Percentiles rank a stretch among this genome's conserved stretches.
Evolutionary conservation across 1,284 basidiomycete species (phyloP).

Genomic region (Lignosus rhinocerotis): DNA sequence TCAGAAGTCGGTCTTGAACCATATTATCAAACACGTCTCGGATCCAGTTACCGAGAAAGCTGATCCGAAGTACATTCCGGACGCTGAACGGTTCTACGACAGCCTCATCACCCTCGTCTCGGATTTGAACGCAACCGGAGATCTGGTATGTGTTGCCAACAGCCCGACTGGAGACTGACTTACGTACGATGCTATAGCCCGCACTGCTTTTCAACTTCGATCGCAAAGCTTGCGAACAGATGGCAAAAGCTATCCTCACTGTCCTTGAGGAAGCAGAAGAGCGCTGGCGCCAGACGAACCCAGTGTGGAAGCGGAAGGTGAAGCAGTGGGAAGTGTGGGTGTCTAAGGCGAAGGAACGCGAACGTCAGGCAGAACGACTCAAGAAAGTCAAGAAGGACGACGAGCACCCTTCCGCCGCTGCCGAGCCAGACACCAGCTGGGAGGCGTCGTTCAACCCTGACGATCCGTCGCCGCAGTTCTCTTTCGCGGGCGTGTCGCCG

Average conservation of each 20-base stretch:
- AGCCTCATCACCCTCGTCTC: constrained; percentile 54
- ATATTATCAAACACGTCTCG: constrained; percentile 43
- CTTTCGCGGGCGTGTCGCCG: constrained; percentile 47
- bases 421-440: constrained; percentile 39
- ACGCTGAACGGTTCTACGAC: constrained; percentile 30
- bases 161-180: too few species aligned
- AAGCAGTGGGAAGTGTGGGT: constrained; percentile 54
- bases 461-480: constrained; percentile 59
- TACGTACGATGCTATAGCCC: constrained; percentile 36
- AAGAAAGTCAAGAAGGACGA: constrained; percentile 43
- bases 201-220: constrained; percentile 71
- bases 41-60: constrained; percentile 36
- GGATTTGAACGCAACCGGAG: constrained; percentile 50
- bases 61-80: constrained; percentile 36
- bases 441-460: constrained; percentile 57
- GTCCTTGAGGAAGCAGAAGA: constrained; percentile 45
- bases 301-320: constrained; percentile 54
- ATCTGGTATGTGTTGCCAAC: constrained; percentile 45
- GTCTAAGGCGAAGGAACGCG: constrained; percentile 43
- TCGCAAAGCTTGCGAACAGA: constrained; percentile 56
- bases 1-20: constrained; percentile 36
- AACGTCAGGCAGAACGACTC: constrained; percentile 39
- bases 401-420: constrained; percentile 24
- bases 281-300: constrained; percentile 48
- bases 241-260: constrained; percentile 42